Evolutionary conservation across 768 basidiomycete species (phyloP).

Genomic region (Tylopilus cervinicoccineus): DNA sequence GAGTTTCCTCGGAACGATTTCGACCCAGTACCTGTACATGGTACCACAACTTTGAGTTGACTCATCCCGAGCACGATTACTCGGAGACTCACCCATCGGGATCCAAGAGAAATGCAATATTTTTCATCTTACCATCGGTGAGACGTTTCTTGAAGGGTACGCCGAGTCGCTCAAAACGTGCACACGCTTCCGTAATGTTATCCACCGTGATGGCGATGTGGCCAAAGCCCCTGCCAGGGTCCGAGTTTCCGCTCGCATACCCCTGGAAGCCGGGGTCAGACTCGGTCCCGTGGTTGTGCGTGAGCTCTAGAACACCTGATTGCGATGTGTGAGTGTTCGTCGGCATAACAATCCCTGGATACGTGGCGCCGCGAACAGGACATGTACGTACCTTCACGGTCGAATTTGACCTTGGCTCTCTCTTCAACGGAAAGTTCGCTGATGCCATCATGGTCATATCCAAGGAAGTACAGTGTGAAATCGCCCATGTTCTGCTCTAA

Average conservation of each 20-base stretch:
- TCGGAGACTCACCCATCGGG: constrained; percentile 63
- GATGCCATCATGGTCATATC: constrained; percentile 59
- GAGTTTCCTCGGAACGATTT: constrained; percentile 42
- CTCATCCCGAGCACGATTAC: not conserved
- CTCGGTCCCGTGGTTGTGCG: constrained; percentile 91
- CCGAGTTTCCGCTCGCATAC: constrained; percentile 82
- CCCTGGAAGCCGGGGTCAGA: constrained; percentile 71
- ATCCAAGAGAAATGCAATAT: constrained; percentile 83
- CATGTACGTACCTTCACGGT: constrained; percentile 59
- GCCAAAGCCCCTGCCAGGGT: constrained; percentile 75
- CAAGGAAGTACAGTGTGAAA: constrained; percentile 86
- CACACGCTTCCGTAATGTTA: constrained; percentile 79
- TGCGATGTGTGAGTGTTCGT: not conserved
- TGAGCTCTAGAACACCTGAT: constrained; percentile 78
- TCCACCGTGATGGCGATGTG: constrained; percentile 87
- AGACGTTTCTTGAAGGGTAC: constrained; percentile 87
- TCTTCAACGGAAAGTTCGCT: constrained; percentile 48
- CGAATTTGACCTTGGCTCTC: constrained; percentile 43
- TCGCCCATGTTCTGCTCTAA: constrained; percentile 51
- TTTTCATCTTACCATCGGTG: constrained; percentile 79
- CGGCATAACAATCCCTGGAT: not conserved
- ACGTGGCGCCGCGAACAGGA: not conserved
- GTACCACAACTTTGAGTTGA: not conserved
- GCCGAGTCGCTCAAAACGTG: constrained; percentile 72
- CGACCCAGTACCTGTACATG: constrained; percentile 54